phyloP scores from a whole-genome alignment of 202 grass and related monocot species.

The Musa balbisiana region DNA sequence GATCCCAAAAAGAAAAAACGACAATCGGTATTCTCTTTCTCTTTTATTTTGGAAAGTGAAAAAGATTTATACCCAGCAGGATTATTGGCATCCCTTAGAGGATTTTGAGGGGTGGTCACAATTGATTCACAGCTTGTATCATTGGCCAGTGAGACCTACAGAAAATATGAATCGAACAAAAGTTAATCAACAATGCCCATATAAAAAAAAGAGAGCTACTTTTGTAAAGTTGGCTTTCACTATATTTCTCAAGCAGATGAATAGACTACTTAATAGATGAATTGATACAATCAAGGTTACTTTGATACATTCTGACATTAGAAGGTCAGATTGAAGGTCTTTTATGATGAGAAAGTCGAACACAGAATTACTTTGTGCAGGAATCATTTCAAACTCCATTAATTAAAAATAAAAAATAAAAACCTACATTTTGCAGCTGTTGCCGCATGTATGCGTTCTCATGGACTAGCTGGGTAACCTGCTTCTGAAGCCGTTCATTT shows the following conservation, averaged over 20 bases:
- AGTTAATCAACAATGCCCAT: neutral
- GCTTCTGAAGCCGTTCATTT: slow-evolving; percentile 90
- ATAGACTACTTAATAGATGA: neutral
- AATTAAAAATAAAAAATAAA: neutral
- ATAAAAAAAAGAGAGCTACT: neutral
- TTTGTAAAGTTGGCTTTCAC: neutral
- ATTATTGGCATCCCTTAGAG: slow-evolving; percentile 79
- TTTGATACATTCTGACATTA: neutral
- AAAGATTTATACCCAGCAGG: slow-evolving; percentile 71
- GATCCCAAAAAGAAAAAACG: neutral
- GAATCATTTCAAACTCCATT: neutral
- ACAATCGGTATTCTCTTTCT: slow-evolving; percentile 6
- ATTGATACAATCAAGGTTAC: neutral
- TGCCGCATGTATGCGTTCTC: slow-evolving; percentile 85
- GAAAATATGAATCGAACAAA: neutral
- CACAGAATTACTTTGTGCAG: slow-evolving; percentile 5
- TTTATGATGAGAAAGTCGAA: no score
- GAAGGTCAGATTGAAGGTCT: neutral
- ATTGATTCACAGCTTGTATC: slow-evolving; percentile 89
- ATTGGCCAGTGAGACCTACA: slow-evolving; percentile 67
- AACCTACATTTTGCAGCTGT: slow-evolving; percentile 84
- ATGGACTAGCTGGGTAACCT: slow-evolving; percentile 84
- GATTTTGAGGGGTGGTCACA: slow-evolving; percentile 82
- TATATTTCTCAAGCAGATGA: neutral
- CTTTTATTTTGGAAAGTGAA: neutral